A percentile compares a stretch with the other conserved stretches of the same genome.
Evolutionary conservation across 805 yeast genomes (phyloP).

Genomic region (Cyberlindnera maritima): DNA sequence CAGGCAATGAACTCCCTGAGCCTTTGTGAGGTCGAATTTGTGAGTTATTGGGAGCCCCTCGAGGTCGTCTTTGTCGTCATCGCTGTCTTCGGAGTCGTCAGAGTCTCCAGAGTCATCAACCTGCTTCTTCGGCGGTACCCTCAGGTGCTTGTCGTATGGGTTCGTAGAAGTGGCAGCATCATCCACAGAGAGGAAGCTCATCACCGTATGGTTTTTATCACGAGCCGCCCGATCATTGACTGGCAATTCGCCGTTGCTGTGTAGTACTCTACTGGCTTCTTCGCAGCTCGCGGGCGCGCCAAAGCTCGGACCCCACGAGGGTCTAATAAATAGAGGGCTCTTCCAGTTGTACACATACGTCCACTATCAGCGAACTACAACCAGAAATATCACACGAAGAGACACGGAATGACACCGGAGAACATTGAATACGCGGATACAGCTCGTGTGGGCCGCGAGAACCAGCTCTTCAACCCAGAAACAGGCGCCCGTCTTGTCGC

Average conservation of each 20-base stretch:
- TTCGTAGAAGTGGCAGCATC: background rate
- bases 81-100: conserved; percentile 14
- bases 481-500: conserved; percentile 89
- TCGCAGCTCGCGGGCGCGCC: background rate
- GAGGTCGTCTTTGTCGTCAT: conserved; percentile 26
- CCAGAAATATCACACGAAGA: too few species aligned
- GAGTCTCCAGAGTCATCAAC: background rate
- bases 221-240: too few species aligned
- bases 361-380: too few species aligned
- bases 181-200: background rate
- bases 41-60: conserved; percentile 36
- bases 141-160: background rate
- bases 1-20: conserved; percentile 24
- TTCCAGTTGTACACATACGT: too few species aligned
- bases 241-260: too few species aligned
- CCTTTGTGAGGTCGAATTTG: conserved; percentile 23
- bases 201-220: background rate
- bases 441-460: conserved; percentile 20
- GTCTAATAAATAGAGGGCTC: background rate
- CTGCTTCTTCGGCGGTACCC: background rate
- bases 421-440: conserved; percentile 9
- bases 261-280: too few species aligned
- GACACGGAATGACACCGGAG: background rate
- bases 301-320: background rate
- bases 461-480: conserved; percentile 44